phyloP scores from a whole-genome alignment of 768 basidiomycete species.

The Rhodosporidiobolus sp. region DNA sequence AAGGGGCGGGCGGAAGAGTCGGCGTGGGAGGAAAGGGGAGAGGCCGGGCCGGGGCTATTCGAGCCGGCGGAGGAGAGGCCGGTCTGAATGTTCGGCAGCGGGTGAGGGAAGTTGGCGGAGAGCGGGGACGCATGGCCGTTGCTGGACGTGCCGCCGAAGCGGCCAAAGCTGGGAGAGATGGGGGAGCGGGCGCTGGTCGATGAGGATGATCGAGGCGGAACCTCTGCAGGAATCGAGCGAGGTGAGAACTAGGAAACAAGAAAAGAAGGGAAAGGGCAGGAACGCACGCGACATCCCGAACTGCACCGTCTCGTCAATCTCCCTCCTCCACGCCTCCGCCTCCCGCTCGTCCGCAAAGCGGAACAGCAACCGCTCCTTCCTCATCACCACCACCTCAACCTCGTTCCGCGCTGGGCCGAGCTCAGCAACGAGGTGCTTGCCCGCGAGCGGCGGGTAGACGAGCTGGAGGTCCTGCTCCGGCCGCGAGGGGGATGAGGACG shows the following conservation, averaged over 20 bases:
- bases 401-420: conserved; percentile 56
- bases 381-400: conserved; percentile 75
- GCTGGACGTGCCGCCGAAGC: not conserved
- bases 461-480: conserved; percentile 55
- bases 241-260: not conserved
- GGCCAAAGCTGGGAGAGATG: conserved; percentile 9
- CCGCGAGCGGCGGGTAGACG: conserved; percentile 88
- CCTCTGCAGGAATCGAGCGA: conserved; percentile 17
- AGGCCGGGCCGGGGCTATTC: not conserved
- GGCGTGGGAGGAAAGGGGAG: conserved; percentile 17
- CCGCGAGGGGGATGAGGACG: conserved; percentile 61
- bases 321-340: conserved; percentile 63
- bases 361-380: conserved; percentile 75
- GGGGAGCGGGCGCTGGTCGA: conserved; percentile 6
- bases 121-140: not conserved
- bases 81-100: not conserved
- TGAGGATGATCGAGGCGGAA: conserved; percentile 13
- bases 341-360: conserved; percentile 57
- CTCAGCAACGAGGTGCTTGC: conserved; percentile 77
- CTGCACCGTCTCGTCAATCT: conserved; percentile 78
- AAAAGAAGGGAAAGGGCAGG: not conserved
- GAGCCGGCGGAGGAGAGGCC: not conserved
- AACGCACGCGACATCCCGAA: conserved; percentile 65
- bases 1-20: not conserved
- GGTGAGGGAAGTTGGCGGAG: not conserved